Evolutionary conservation across 2,329 filamentous ascomycete species (phyloP).

Genomic region (Arthrobotrys conoides): DNA sequence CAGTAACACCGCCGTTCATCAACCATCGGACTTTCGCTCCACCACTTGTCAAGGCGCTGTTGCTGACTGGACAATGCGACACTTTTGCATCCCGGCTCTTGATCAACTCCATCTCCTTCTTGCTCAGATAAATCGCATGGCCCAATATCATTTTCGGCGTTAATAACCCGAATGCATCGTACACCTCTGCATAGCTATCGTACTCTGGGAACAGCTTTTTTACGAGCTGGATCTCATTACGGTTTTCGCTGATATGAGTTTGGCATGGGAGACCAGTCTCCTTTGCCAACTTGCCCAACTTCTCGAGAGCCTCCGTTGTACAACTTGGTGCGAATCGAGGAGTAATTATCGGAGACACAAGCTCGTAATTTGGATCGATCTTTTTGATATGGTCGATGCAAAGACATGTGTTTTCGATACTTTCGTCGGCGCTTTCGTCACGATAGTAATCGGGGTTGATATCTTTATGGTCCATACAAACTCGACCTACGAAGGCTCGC

Average conservation of each 20-base stretch:
- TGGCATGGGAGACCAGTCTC: slow-evolving; percentile 79
- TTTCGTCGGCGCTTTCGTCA: slow-evolving; percentile 76
- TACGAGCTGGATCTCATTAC: slow-evolving; percentile 80
- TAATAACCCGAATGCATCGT: slow-evolving; percentile 80
- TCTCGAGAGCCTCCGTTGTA: slow-evolving; percentile 73
- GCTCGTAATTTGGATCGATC: slow-evolving; percentile 76
- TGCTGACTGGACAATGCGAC: slow-evolving; percentile 88
- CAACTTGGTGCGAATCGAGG: slow-evolving; percentile 78
- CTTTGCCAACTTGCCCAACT: slow-evolving; percentile 76
- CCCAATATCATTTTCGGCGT: slow-evolving; percentile 83
- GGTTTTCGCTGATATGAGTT: slow-evolving; percentile 91
- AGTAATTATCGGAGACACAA: slow-evolving; percentile 86
- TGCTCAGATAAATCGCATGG: slow-evolving; percentile 82
- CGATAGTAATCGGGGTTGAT: slow-evolving; percentile 83
- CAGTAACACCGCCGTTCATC: slow-evolving; percentile 79
- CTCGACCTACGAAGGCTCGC: slow-evolving; percentile 88
- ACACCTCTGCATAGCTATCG: slow-evolving; percentile 80
- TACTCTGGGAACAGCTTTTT: slow-evolving; percentile 76
- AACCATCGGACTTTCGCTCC: slow-evolving; percentile 81
- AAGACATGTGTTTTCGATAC: slow-evolving; percentile 72
- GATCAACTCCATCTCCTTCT: slow-evolving; percentile 77
- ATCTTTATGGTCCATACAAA: slow-evolving; percentile 86
- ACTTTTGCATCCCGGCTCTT: slow-evolving; percentile 76
- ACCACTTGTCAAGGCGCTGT: slow-evolving; percentile 85
- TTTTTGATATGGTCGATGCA: slow-evolving; percentile 76